Evolutionary conservation across 1,139 yeast species (phyloP).

Genomic region (Scheffersomyces segobiensis): DNA sequence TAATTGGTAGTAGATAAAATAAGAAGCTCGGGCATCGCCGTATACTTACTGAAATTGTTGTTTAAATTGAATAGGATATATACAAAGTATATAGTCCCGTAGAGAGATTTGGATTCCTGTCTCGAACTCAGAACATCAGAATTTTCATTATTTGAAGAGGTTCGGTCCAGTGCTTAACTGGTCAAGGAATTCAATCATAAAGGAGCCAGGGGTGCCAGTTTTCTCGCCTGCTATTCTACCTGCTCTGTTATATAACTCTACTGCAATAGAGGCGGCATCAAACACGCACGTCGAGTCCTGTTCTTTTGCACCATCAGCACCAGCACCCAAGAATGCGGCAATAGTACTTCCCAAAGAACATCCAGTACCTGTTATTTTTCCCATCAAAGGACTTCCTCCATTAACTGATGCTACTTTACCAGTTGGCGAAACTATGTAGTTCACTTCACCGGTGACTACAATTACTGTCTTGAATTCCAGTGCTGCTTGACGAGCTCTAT

Average conservation of each 20-base stretch:
- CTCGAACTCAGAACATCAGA: conserved; percentile 20
- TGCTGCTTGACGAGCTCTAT: conserved; percentile 56
- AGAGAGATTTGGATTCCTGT: conserved; percentile 1
- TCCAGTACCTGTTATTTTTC: conserved; percentile 83
- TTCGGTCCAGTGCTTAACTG: conserved; percentile 17
- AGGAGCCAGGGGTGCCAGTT: conserved; percentile 51
- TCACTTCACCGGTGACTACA: conserved; percentile 57
- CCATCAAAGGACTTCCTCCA: conserved; percentile 73
- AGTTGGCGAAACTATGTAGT: conserved; percentile 26
- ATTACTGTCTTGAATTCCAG: conserved; percentile 58
- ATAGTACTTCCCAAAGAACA: conserved; percentile 80
- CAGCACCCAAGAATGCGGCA: conserved; percentile 58
- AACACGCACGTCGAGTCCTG: conserved; percentile 22
- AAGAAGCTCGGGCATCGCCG: too few species aligned
- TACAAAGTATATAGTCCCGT: too few species aligned
- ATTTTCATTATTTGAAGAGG: neutral
- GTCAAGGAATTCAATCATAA: conserved; percentile 49
- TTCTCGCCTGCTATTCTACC: conserved; percentile 54
- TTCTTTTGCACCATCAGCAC: conserved; percentile 21
- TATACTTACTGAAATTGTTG: too few species aligned
- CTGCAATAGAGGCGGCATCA: conserved; percentile 59
- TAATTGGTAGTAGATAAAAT: too few species aligned
- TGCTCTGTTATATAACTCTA: conserved; percentile 62
- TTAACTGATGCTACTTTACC: conserved; percentile 21
- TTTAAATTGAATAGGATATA: too few species aligned